Evolutionary conservation across 169 alveolate species (phyloP).

Genomic region (Cryptosporidium sp.): DNA sequence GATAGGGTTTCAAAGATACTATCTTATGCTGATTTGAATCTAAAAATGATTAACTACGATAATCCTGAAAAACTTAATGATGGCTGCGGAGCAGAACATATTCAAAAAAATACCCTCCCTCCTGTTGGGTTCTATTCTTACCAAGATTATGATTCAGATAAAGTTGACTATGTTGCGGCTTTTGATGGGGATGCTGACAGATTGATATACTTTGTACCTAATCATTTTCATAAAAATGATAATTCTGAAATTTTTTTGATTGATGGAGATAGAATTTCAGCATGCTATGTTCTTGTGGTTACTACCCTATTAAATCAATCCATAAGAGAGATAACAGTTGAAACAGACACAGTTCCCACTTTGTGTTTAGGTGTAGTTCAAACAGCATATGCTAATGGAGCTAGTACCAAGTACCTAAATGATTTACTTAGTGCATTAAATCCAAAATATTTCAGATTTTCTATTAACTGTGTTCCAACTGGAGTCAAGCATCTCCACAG

Average conservation of each 20-base stretch:
- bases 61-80: constrained; percentile 81
- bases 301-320: constrained; percentile 9
- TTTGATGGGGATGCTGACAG: constrained; percentile 93
- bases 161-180: constrained; percentile 73
- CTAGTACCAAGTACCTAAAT: constrained; percentile 79
- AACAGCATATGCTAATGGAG: constrained; percentile 92
- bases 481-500: constrained; percentile 90
- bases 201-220: constrained; percentile 83
- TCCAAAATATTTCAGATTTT: constrained; percentile 23
- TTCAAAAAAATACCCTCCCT: constrained; percentile 83
- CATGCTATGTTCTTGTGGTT: constrained; percentile 64
- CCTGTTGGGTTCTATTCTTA: constrained; percentile 78
- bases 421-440: constrained; percentile 57
- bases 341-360: constrained; percentile 3
- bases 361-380: constrained; percentile 84
- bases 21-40: constrained; percentile 33
- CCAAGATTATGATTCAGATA: constrained; percentile 17
- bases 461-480: constrained; percentile 81
- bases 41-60: constrained; percentile 78
- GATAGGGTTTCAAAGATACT: constrained; percentile 59
- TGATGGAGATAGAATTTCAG: constrained; percentile 82
- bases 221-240: not conserved
- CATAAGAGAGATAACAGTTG: not conserved
- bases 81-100: constrained; percentile 90
- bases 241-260: constrained; percentile 49